Base-by-base conservation (phyloP, 495 filamentous ascomycete genomes). In the Bathelium albidoporum region DNA sequence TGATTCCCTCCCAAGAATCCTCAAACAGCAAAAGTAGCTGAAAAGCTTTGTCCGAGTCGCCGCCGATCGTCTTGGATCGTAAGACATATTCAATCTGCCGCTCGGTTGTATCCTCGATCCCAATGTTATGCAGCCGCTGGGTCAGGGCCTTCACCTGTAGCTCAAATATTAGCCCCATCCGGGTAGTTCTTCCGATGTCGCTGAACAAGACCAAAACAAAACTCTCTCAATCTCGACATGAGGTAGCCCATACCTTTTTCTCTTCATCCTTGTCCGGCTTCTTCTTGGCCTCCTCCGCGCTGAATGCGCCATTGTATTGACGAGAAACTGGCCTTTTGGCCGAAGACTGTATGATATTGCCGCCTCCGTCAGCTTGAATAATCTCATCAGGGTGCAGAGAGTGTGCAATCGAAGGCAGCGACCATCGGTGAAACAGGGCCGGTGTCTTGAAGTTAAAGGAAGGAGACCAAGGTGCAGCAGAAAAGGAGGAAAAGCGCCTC, bases 1-100 rank as follows among this genome's bases (percentile, higher is more conserved):
- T 83, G 39, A 91, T 84, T 1, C 93, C 93, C 28, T 90, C 85
- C 41, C 90, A 85, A 0, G 92, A 87, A 66, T 89, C 85, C 66
- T 92, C 84, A 36, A 91, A 80, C 26, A 96, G 73, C 28, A 87
- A 68, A 34, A 98, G 76, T 59, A 97, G 71, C 64, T 90, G 84
- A 64, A 89, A 81, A 1, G 91, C 88, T 67, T 85, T 87, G 58
- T 91, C 87, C 32, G 80, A 71, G 73, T 96, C 84, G 3, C 87
- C 88, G 24, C 82, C 77, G 71, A 85, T 85, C 71, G 85, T 84
- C 59, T 79, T 78, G 3, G 82, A 81, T 41, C 79, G 77, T 20
- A 97, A 79, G 3, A 87, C 87, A 76, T 90, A 88, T 61, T 79
- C 78, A 53, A 90, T 79, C 58, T 92, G 84, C n/a, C 82, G 73